phyloP scores from a whole-genome alignment of 2,329 filamentous ascomycete genomes.

The Beauveria bassiana region DNA sequence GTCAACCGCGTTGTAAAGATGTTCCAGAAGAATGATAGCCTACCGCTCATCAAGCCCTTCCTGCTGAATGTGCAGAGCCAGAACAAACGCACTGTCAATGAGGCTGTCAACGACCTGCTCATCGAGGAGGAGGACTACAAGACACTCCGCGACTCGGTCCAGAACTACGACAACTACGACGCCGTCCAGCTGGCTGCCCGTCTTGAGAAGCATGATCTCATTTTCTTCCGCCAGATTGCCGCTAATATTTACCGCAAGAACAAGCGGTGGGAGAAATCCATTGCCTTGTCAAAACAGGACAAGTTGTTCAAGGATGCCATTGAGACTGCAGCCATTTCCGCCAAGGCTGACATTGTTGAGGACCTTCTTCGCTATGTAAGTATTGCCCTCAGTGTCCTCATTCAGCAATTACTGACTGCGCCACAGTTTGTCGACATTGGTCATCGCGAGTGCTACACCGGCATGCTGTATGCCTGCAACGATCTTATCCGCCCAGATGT shows the following conservation, averaged over 20 bases:
- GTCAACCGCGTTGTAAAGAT: conserved; percentile 99
- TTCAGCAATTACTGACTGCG: conserved; percentile 23
- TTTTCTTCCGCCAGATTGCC: conserved; percentile 98
- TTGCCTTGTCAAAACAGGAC: conserved; percentile 95
- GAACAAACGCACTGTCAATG: conserved; percentile 97
- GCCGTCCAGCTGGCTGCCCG: conserved; percentile 85
- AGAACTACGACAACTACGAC: conserved; percentile 99
- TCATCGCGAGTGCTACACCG: conserved; percentile 98
- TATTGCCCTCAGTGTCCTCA: conserved; percentile 23
- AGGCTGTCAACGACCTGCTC: conserved; percentile 92
- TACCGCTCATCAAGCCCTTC: conserved; percentile 98
- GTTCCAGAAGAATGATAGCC: conserved; percentile 97
- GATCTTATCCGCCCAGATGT: conserved; percentile 90
- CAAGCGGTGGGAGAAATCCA: conserved; percentile 99
- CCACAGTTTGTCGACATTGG: conserved; percentile 94
- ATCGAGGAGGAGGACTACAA: conserved; percentile 99
- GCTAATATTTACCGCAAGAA: conserved; percentile 99
- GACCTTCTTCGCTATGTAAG: conserved; percentile 94
- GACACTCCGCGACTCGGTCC: conserved; percentile 91
- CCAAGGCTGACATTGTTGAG: conserved; percentile 87
- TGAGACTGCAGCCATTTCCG: conserved; percentile 88
- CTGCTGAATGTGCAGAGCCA: conserved; percentile 90
- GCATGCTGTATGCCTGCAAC: conserved; percentile 98
- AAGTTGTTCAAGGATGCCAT: conserved; percentile 99
- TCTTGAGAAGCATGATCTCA: conserved; percentile 92